These are phyloP conservation scores for Aschersonia sp. DNA, from an alignment of 2,329 filamentous ascomycete species.

Conservation along the genomic window DNA sequence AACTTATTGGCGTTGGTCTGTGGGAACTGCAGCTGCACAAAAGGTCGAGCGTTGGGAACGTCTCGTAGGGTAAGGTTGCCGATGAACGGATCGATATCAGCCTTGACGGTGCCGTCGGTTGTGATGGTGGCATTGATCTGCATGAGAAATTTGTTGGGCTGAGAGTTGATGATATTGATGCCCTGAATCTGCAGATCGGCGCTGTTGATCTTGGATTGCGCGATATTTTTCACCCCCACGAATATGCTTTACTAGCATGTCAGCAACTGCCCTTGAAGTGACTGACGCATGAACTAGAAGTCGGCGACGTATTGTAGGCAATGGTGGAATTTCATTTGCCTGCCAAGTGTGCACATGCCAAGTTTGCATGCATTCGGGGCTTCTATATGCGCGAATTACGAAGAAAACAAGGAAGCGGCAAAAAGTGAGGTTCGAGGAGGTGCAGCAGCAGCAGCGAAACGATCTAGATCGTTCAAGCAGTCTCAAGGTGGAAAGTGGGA, in stretches of 20 bases:
- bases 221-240: constrained; percentile 39
- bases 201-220: constrained; percentile 38
- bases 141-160: constrained; percentile 30
- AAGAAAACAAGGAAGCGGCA: too few species aligned
- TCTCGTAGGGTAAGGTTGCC: constrained; percentile 42
- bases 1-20: constrained; percentile 30
- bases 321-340: too few species aligned
- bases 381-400: too few species aligned
- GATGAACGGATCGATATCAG: constrained; percentile 33
- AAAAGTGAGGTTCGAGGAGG: background rate
- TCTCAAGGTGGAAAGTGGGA: background rate
- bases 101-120: constrained; percentile 35
- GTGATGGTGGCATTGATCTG: constrained; percentile 40
- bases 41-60: constrained; percentile 28
- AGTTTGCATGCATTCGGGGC: too few species aligned
- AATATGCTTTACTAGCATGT: constrained; percentile 28
- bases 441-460: background rate
- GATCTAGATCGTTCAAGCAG: background rate
- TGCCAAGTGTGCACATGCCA: too few species aligned
- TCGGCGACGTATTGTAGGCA: background rate
- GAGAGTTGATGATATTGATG: constrained; percentile 32
- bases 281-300: background rate
- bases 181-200: constrained; percentile 36
- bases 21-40: constrained; percentile 36
- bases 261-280: background rate